Conservation (phyloP, 2,329 filamentous ascomycete species). For the Botrytis paeoniae region DNA sequence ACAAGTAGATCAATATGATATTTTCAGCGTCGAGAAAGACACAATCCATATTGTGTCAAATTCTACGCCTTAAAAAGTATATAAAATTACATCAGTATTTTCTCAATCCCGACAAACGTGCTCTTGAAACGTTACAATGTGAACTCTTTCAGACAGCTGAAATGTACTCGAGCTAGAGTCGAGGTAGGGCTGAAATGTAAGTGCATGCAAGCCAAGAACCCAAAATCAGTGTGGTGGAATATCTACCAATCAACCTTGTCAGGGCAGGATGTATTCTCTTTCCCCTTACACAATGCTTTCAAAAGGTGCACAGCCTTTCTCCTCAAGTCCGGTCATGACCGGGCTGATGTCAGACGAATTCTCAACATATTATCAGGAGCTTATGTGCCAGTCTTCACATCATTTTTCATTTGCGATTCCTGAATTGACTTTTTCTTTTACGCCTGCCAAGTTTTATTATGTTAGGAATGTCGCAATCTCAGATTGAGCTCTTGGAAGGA, state of each 20-base stretch:
- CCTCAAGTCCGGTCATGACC: constrained; percentile 7
- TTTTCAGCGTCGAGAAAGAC: background rate
- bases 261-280: background rate
- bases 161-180: background rate
- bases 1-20: background rate
- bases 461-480: background rate
- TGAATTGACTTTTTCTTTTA: background rate
- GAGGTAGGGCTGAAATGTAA: background rate
- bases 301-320: background rate
- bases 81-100: no score
- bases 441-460: background rate
- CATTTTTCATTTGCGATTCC: background rate
- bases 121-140: background rate
- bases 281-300: background rate
- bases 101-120: background rate
- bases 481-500: constrained; percentile 1
- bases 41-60: no score
- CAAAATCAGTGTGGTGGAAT: background rate
- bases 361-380: background rate
- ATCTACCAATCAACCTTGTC: background rate
- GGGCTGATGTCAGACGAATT: constrained; percentile 8
- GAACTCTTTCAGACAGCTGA: background rate
- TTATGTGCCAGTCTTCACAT: background rate
- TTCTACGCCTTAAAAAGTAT: fast-evolving
- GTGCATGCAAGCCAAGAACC: background rate